Conservation (phyloP, 2,329 filamentous ascomycete species). For the Colletotrichum sp. region DNA sequence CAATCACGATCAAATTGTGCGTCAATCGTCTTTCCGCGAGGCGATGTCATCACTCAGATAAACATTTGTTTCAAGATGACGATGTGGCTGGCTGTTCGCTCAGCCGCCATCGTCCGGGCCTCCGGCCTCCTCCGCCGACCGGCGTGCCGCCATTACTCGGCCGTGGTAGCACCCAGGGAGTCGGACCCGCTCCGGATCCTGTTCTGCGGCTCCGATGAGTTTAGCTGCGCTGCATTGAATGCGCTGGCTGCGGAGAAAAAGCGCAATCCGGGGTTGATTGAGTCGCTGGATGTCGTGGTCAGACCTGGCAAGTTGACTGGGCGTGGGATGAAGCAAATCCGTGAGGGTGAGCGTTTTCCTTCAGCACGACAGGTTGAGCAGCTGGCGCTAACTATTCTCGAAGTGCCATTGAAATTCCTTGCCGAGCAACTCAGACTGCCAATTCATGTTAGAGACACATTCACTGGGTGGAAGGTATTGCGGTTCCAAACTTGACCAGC, state of each 20-base stretch:
- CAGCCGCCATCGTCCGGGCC: background rate
- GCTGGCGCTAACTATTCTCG: background rate
- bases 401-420: slow-evolving; percentile 75
- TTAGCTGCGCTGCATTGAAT: slow-evolving; percentile 79
- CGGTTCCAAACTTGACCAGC: background rate
- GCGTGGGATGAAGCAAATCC: slow-evolving; percentile 71
- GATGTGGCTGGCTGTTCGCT: slow-evolving; percentile 4
- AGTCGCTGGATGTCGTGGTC: slow-evolving; percentile 85
- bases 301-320: slow-evolving; percentile 80
- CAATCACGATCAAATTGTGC: background rate
- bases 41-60: background rate
- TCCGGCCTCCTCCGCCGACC: background rate
- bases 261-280: slow-evolving; percentile 59
- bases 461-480: slow-evolving; percentile 78
- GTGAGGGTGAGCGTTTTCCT: slow-evolving; percentile 58
- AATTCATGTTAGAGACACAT: slow-evolving; percentile 80
- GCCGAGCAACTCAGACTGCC: slow-evolving; percentile 68
- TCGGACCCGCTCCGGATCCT: slow-evolving; percentile 78
- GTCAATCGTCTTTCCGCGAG: rapidly evolving
- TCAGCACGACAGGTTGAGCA: background rate
- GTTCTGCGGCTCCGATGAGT: slow-evolving; percentile 93
- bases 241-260: slow-evolving; percentile 69
- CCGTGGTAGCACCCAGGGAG: background rate
- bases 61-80: background rate
- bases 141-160: background rate